Evolutionary conservation across 192 early-diverging fungal species (phyloP).

Genomic region (Cladochytrium replicatum): DNA sequence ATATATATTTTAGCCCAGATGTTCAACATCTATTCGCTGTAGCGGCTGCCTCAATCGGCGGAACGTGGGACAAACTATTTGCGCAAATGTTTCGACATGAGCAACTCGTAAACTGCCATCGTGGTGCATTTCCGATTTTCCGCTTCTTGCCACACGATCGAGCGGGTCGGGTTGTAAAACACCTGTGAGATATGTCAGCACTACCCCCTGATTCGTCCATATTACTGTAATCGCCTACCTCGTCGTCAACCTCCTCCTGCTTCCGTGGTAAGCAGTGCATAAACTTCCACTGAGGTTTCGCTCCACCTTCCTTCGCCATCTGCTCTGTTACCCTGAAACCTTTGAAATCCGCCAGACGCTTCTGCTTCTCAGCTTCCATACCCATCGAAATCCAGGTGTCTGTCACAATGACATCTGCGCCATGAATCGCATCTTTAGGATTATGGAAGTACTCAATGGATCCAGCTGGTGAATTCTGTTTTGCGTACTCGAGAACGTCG

Average conservation of each 20-base stretch:
- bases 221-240: slow-evolving; percentile 26
- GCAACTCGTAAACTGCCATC: slow-evolving; percentile 62
- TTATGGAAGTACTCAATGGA: slow-evolving; percentile 45
- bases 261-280: slow-evolving; percentile 98
- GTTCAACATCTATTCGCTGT: too few species aligned
- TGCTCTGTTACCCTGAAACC: slow-evolving; percentile 80
- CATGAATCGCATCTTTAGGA: slow-evolving; percentile 66
- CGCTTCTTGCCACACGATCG: slow-evolving; percentile 92
- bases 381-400: slow-evolving; percentile 99
- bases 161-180: slow-evolving; percentile 81
- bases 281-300: slow-evolving; percentile 86
- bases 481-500: slow-evolving; percentile 59
- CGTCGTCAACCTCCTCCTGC: slow-evolving; percentile 92
- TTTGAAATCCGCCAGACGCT: slow-evolving; percentile 68
- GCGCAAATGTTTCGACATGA: too few species aligned
- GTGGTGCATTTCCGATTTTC: slow-evolving; percentile 99
- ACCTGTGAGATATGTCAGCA: slow-evolving; percentile 15
- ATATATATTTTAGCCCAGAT: too few species aligned
- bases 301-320: slow-evolving; percentile 66
- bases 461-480: slow-evolving; percentile 42
- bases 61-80: too few species aligned
- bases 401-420: slow-evolving; percentile 86
- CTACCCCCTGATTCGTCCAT: not conserved
- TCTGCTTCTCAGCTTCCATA: slow-evolving; percentile 81
- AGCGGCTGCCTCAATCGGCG: too few species aligned